Evolutionary conservation across 1,139 yeast genomes (phyloP).

Genomic region (Yamadazyma blattariae): DNA sequence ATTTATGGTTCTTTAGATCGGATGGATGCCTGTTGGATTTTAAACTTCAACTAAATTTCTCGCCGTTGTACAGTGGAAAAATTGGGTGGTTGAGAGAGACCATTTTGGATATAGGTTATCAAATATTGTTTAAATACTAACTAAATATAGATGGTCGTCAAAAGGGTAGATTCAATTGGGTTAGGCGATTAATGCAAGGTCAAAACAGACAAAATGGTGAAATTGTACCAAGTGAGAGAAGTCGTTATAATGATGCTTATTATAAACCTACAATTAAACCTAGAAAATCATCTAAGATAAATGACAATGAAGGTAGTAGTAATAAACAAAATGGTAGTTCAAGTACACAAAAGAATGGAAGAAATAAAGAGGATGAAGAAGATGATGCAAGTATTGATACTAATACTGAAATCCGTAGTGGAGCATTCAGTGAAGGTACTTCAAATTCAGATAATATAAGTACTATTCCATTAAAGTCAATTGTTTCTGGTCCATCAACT

Average conservation of each 20-base stretch:
- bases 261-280: slow-evolving; percentile 6
- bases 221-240: slow-evolving; percentile 1
- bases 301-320: slow-evolving; percentile 1
- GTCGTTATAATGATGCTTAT: slow-evolving; percentile 9
- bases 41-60: too few species aligned
- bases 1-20: too few species aligned
- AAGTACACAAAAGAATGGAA: too few species aligned
- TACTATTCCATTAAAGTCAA: slow-evolving; percentile 52
- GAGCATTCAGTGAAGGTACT: slow-evolving; percentile 11
- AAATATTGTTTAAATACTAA: too few species aligned
- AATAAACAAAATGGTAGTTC: neutral
- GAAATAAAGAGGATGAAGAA: neutral
- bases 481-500: slow-evolving; percentile 48
- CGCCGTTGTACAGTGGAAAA: too few species aligned
- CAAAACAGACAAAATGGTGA: slow-evolving; percentile 23
- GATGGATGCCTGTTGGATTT: too few species aligned
- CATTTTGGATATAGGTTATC: too few species aligned
- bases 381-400: slow-evolving; percentile 5
- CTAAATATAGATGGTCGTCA: slow-evolving; percentile 13
- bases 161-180: slow-evolving; percentile 46
- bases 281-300: slow-evolving; percentile 2
- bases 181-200: slow-evolving; percentile 45
- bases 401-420: slow-evolving; percentile 8
- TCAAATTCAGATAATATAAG: slow-evolving; percentile 33
- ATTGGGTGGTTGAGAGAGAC: too few species aligned